Evolutionary conservation across 495 filamentous ascomycete species (phyloP), one percentile per base, ranked within the genome.

Genomic region (Penicillium canariense): DNA sequence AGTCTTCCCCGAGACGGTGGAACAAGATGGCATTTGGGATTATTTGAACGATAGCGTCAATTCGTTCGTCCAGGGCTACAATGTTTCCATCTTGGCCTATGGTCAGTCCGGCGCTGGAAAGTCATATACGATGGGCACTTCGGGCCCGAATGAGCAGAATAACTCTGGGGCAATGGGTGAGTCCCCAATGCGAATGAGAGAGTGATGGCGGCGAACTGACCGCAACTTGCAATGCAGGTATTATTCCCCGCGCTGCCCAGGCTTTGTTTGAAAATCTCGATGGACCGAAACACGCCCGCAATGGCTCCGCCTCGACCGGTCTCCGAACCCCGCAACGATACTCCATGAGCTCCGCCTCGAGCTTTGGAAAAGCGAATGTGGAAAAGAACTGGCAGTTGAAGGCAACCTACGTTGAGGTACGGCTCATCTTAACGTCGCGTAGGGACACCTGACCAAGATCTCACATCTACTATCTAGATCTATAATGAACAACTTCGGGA

Each of bases 31-130:
- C 42, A 73, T 99, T 34, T 99, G 93, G 91, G 89, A 96, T 20
- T 99, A 99, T 62, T 75, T 99, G 30, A 82, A 81, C 59, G 95
- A 97, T 56, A 96, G 91, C 65, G 87, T 96, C 52, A 83, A 79
- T 68, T 91, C 91, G 1, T 99, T 99, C 69, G 69, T 95, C 7
- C 89, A 96, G 68, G 94, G 94, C 34, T 99, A 97, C 79, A 99
- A 99, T 86, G 94, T 99, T 60, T 99, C 94, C 11, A 84, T 99
- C 43, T 80, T 99, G 56, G 94, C 94, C 35, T 99, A 99, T 62
- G 94, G 94, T 60, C 94, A 99, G 76, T 99, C 94, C n/a, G 94
- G 94, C 32, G 91, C 94, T n/a, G 94, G 94, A 62, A 99, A 99
- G 73, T 99, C 94, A 1, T 97, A 97, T 68, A 99, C 94, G 0